Percentiles rank a stretch among this genome's conserved stretches.
These are phyloP conservation scores for Coniochaeta ligniaria DNA, from an alignment of 2,329 filamentous ascomycete species.

Conservation along the genomic window DNA sequence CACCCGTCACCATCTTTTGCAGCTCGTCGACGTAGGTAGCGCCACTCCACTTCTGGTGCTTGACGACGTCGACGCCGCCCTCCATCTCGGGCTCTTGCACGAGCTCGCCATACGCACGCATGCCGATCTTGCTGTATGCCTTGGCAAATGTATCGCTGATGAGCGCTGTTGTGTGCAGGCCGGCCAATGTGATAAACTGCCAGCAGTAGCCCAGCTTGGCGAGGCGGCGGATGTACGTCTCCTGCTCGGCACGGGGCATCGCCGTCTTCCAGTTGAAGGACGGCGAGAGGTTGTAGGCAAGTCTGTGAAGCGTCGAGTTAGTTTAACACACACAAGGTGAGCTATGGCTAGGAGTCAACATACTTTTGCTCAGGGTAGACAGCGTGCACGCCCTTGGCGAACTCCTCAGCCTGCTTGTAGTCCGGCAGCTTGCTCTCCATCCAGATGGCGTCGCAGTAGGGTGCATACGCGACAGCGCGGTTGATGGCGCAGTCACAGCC, in stretches of 20 bases:
- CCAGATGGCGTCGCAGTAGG: slow-evolving; percentile 95
- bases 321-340: not conserved
- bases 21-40: slow-evolving; percentile 92
- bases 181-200: slow-evolving; percentile 99
- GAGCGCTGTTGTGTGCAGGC: slow-evolving; percentile 89
- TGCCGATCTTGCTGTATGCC: slow-evolving; percentile 74
- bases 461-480: slow-evolving; percentile 83
- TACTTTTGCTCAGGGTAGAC: slow-evolving; percentile 96
- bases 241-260: slow-evolving; percentile 85
- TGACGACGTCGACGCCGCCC: slow-evolving; percentile 84
- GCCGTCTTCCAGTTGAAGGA: slow-evolving; percentile 99
- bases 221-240: slow-evolving; percentile 93
- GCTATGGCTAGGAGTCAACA: slow-evolving; percentile 25
- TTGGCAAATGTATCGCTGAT: slow-evolving; percentile 84
- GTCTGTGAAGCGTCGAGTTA: slow-evolving; percentile 38
- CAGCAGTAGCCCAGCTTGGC: slow-evolving; percentile 90
- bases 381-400: slow-evolving; percentile 86
- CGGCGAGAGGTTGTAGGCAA: slow-evolving; percentile 96
- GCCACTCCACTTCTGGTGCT: slow-evolving; percentile 98
- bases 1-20: slow-evolving; percentile 94
- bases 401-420: slow-evolving; percentile 83
- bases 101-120: slow-evolving; percentile 94
- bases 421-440: slow-evolving; percentile 99
- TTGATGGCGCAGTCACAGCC: slow-evolving; percentile 89
- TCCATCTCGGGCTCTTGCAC: slow-evolving; percentile 98